phyloP scores from a whole-genome alignment of 2,329 filamentous ascomycete species.

The Clonostachys byssicola region DNA sequence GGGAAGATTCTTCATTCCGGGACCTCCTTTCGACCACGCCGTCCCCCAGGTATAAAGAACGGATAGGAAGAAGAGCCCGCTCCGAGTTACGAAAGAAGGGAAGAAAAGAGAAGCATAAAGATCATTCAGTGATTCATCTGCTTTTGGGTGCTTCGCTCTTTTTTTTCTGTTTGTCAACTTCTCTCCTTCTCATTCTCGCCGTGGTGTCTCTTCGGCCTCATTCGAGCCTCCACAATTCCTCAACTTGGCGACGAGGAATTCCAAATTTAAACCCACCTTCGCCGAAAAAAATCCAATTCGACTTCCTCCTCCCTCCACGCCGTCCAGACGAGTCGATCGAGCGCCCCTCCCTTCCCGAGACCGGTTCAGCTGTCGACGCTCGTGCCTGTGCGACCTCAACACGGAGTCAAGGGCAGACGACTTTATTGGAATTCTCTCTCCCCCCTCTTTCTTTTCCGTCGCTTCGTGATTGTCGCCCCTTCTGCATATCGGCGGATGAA shows the following conservation, averaged over 20 bases:
- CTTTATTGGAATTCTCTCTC: too few species aligned
- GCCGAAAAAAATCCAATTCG: conserved; percentile 2
- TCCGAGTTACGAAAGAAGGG: conserved; percentile 9
- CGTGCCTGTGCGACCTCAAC: too few species aligned
- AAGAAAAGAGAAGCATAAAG: conserved; percentile 3
- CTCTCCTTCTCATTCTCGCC: neutral
- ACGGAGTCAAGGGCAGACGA: too few species aligned
- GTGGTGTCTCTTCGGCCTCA: neutral
- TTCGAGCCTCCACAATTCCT: conserved; percentile 29
- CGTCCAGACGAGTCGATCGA: conserved; percentile 4
- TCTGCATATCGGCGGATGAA: too few species aligned
- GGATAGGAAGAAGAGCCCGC: conserved; percentile 17
- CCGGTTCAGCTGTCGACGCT: neutral
- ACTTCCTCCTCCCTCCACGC: conserved; percentile 3
- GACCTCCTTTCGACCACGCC: neutral
- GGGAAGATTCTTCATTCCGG: neutral
- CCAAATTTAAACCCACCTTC: conserved; percentile 7
- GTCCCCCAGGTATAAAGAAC: conserved; percentile 3
- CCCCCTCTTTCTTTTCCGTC: too few species aligned
- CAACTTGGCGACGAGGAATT: conserved; percentile 36
- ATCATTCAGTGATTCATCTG: conserved; percentile 23
- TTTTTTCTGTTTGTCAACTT: neutral
- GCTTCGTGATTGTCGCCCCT: too few species aligned
- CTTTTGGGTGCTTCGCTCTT: conserved; percentile 3
- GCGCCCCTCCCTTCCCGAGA: conserved; percentile 5